Base-by-base conservation (phyloP, 192 early-diverging fungal genomes). In the Umbelopsis sp. region DNA sequence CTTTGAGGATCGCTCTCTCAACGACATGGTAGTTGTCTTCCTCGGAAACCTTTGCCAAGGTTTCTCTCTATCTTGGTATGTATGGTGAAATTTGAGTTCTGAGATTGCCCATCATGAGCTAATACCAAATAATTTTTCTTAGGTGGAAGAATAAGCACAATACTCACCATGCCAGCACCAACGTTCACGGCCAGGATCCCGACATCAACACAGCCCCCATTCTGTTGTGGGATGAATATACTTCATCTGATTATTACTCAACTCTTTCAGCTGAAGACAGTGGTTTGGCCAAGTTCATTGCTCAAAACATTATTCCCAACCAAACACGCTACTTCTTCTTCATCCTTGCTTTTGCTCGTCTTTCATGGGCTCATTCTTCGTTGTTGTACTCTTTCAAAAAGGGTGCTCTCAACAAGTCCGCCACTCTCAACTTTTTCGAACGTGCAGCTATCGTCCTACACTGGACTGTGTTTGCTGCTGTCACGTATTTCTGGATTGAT, bases 91-190 rank as follows among this genome's bases (percentile, higher is more conserved):
- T 55, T 13, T 52, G 27, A 70, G 10, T n/a, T n/a, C n/a, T n/a
- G n/a, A n/a, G 27, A 3, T 30, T 30, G 27, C 27, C 47, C 11
- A 45, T 41, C 11, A 70, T 70, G 64, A 4, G 35, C 55, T 61
- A 16, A 61, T 61, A 35, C 15, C 52, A 27, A 22, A 67, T 50
- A 49, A 49, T 61, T 53, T 50, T 9, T 49, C 9, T 25, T 48
- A 84, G 82, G 89, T 94, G 93, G 93, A 94, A 94, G 77, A 83
- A 93, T 78, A 94, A 94, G 82, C 93, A 95, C 83, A 91, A 89
- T 83, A 93, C 92, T 20, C 93, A 95, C 74, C 93, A 95, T 78
- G 87, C 85, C 6, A 83, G 85, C 9, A 90, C 93, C 70, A 95
- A 95, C 73, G 85, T 95, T 50, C 90, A 91, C 73, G 79, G 80